Base-by-base conservation (phyloP, 257 asterid species). In the Gardenia jasminoides region DNA sequence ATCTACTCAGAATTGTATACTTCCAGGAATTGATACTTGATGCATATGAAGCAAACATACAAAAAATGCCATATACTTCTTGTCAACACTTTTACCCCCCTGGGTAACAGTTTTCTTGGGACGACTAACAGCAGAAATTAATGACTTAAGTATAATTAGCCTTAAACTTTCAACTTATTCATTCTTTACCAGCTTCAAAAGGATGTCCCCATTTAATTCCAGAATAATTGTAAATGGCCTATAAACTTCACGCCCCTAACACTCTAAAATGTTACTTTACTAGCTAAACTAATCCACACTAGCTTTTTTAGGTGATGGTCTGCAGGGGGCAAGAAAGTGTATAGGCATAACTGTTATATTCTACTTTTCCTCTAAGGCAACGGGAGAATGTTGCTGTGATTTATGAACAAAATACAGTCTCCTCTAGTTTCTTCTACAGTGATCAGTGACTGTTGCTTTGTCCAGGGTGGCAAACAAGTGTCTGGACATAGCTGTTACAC, bases 1-100 rank as follows among this genome's bases (percentile, higher is more conserved):
- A 83, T 84, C 81, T 58, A 76, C 28, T 77, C 58, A 36, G 39
- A 70, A 69, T 66, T 28, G 71, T 41, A 33, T 74, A 61, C 41
- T 67, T 76, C 44, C 36, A 54, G n/a, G 64, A 58, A 71, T 47
- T 46, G 15, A 82, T 46, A 47, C 46, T 26, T 13, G 56, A 70
- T 36, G 75, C 70, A 72, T 50, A 62, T 67, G 52, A 67, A 31
- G 30, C 43, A 48, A 46, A 58, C 26, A 22, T 24, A n/a, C 5
- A 24, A 59, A 59, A 54, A 12, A 59, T 59, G 30, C 13, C 24
- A 22, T 24, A n/a, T 59, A 59, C 28, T 22, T 19, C 8, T 19
- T 52, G 15, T 59, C 4, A 19, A 58, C 28, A 61, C 15, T 62
- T 62, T 62, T 26, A 26, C 19, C 1, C 67, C 67, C 15, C 11